These are phyloP conservation scores for Serendipita sp. DNA, from an alignment of 768 basidiomycete species.

Conservation along the genomic window DNA sequence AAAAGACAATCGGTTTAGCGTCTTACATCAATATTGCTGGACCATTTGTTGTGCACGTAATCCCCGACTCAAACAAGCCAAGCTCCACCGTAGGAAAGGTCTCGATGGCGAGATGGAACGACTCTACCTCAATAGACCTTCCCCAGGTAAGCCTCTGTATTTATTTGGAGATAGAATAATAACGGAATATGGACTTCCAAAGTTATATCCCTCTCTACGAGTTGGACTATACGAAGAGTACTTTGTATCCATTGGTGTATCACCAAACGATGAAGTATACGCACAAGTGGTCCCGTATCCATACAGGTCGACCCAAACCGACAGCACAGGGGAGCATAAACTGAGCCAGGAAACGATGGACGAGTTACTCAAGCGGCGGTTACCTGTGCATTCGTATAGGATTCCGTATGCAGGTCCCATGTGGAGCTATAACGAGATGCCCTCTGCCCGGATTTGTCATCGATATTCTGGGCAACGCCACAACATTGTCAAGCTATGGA, in stretches of 20 bases:
- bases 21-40: background rate
- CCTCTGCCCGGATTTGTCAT: background rate
- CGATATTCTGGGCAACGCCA: background rate
- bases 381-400: background rate
- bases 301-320: background rate
- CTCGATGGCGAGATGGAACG: background rate
- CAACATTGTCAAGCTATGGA: background rate
- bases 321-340: background rate
- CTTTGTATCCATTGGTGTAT: background rate
- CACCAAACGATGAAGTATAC: background rate
- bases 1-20: background rate
- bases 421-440: background rate
- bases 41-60: background rate
- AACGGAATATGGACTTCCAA: background rate
- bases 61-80: background rate
- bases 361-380: background rate
- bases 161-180: background rate
- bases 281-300: background rate
- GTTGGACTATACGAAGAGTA: background rate
- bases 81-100: background rate
- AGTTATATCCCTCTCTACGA: background rate
- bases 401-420: background rate
- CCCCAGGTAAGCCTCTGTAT: background rate
- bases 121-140: background rate
- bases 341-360: background rate